phyloP scores from a whole-genome alignment of 2,329 filamentous ascomycete species.

The Xylaria hypoxylon region DNA sequence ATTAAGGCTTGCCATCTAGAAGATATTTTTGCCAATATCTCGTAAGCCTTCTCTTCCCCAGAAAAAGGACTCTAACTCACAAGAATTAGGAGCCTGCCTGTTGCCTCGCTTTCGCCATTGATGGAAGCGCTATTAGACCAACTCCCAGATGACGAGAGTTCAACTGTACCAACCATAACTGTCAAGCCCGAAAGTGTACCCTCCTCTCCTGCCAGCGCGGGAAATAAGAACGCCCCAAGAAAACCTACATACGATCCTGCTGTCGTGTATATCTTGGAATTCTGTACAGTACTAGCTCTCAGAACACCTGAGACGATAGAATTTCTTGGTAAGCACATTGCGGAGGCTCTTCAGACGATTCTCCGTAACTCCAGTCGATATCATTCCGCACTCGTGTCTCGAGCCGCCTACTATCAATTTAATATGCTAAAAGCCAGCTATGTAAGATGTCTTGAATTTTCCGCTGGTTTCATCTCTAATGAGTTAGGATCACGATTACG shows the following conservation, averaged over 20 bases:
- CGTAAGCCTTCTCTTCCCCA: conserved; percentile 62
- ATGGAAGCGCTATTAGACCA: conserved; percentile 81
- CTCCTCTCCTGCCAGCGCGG: conserved; percentile 70
- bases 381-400: conserved; percentile 85
- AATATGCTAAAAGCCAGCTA: conserved; percentile 85
- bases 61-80: conserved; percentile 17
- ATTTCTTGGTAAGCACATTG: conserved; percentile 80
- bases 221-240: conserved; percentile 64
- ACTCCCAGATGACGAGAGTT: conserved; percentile 83
- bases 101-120: conserved; percentile 68
- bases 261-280: conserved; percentile 89
- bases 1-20: conserved; percentile 89
- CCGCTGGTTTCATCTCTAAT: conserved; percentile 41
- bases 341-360: conserved; percentile 82
- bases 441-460: conserved; percentile 63
- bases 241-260: conserved; percentile 83
- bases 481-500: conserved; percentile 83
- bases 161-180: conserved; percentile 79
- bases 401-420: conserved; percentile 88
- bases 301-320: conserved; percentile 79
- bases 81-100: conserved; percentile 67
- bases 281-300: conserved; percentile 84
- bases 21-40: conserved; percentile 84
- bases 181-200: conserved; percentile 87
- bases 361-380: conserved; percentile 82